Evolutionary conservation across 148 eudicot species (phyloP).

Genomic region (Persicaria maculosa): DNA sequence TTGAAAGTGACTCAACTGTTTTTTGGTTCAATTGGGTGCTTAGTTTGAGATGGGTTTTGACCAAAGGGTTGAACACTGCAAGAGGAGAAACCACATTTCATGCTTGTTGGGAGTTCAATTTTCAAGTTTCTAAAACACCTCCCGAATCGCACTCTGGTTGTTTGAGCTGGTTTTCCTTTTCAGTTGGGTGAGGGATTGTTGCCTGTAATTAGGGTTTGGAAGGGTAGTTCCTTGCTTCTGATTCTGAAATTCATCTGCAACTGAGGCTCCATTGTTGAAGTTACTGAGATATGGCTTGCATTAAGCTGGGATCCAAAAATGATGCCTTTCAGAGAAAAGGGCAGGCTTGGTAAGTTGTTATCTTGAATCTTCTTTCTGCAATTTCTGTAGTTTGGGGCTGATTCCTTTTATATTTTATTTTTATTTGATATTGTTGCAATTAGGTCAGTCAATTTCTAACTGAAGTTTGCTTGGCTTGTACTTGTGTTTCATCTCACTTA

Average conservation of each 20-base stretch:
- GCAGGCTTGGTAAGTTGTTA: slow-evolving; percentile 68
- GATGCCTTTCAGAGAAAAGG: slow-evolving; percentile 88
- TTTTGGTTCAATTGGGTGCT: slow-evolving; percentile 3
- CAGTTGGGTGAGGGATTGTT: neutral
- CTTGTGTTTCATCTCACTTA: neutral
- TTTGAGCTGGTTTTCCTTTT: neutral
- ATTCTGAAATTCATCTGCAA: neutral
- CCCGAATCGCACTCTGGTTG: neutral
- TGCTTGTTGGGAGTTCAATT: neutral
- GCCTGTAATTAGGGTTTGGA: neutral
- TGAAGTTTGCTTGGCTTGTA: neutral
- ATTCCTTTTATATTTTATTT: neutral
- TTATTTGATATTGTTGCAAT: neutral
- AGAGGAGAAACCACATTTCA: neutral
- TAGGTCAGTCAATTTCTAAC: neutral
- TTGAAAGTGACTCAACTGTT: slow-evolving; percentile 4
- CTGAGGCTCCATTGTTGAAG: slow-evolving; percentile 13
- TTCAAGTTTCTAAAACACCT: slow-evolving; percentile 1
- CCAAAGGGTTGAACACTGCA: slow-evolving; percentile 11
- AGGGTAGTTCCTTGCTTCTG: neutral
- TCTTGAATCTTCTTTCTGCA: neutral
- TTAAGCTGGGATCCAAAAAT: slow-evolving; percentile 83
- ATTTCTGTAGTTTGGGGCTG: slow-evolving; percentile 7
- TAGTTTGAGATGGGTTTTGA: slow-evolving; percentile 4
- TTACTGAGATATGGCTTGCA: slow-evolving; percentile 60